phyloP scores from a whole-genome alignment of 345 rosid species.

The Populus tremula region DNA sequence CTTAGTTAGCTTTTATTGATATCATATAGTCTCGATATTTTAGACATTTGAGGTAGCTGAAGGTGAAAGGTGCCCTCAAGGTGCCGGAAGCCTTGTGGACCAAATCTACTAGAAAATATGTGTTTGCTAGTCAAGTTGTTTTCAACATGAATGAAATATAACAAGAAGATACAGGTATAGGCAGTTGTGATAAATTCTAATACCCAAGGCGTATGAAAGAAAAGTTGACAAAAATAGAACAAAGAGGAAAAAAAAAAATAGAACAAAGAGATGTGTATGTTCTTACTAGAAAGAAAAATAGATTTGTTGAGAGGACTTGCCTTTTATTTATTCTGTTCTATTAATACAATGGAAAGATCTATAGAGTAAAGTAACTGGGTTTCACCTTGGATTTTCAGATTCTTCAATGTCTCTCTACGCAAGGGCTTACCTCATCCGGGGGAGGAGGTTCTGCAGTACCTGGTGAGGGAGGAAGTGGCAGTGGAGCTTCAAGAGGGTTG shows the following conservation, averaged over 20 bases:
- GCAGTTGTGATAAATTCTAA: not conserved
- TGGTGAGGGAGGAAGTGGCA: constrained; percentile 74
- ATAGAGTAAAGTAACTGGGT: not conserved
- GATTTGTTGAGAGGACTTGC: not conserved
- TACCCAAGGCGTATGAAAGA: not conserved
- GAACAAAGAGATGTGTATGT: not conserved
- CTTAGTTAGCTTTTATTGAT: not conserved
- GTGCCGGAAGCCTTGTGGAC: not conserved
- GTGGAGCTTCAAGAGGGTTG: constrained; percentile 84
- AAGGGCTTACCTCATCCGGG: constrained; percentile 94
- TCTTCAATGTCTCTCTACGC: constrained; percentile 74
- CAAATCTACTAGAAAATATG: not conserved
- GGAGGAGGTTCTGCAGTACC: constrained; percentile 73
- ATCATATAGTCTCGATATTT: not conserved
- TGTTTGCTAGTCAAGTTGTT: not conserved
- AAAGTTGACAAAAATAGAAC: not conserved
- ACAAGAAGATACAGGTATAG: not conserved
- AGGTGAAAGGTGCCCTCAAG: not conserved
- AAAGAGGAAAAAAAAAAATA: not conserved
- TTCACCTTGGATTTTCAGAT: constrained; percentile 42
- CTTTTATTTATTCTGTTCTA: not conserved
- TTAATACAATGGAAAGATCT: not conserved
- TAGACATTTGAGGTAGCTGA: not conserved
- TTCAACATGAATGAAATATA: not conserved
- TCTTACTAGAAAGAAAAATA: not conserved